A percentile compares a stretch with the other conserved stretches of the same genome.
phyloP scores from a whole-genome alignment of 371 early-diverging fungal species.

The Mortierella sp. region DNA sequence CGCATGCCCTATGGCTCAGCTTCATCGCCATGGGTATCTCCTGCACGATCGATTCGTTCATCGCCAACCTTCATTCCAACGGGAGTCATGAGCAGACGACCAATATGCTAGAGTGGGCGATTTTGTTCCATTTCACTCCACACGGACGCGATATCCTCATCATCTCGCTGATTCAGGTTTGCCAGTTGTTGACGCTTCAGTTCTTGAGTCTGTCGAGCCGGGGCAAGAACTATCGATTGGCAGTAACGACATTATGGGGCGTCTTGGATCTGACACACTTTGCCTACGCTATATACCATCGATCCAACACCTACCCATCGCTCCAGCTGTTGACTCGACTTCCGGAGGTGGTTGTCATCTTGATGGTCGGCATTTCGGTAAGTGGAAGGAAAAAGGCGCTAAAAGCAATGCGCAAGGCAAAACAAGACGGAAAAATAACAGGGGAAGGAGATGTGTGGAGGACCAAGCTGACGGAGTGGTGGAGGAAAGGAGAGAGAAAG shows the following conservation, averaged over 20 bases:
- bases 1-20: conserved; percentile 55
- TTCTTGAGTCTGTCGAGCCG: conserved; percentile 41
- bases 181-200: conserved; percentile 54
- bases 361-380: conserved; percentile 57
- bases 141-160: conserved; percentile 55
- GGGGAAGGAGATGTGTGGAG: neutral
- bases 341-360: conserved; percentile 58
- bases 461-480: neutral
- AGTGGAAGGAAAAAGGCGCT: neutral
- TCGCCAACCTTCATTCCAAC: conserved; percentile 39
- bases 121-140: conserved; percentile 57
- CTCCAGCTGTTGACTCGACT: conserved; percentile 52
- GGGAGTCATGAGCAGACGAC: conserved; percentile 45
- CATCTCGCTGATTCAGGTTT: conserved; percentile 54
- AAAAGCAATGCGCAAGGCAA: neutral
- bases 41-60: conserved; percentile 50
- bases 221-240: conserved; percentile 44
- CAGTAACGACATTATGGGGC: conserved; percentile 59
- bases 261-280: conserved; percentile 54
- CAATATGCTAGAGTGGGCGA: conserved; percentile 60
- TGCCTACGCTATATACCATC: conserved; percentile 38
- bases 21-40: conserved; percentile 59
- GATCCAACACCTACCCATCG: conserved; percentile 48
- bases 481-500: neutral
- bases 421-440: neutral